Percentiles rank a stretch among this genome's conserved stretches.
These are phyloP conservation scores for Achaetomium macrosporum DNA, from an alignment of 2,329 filamentous ascomycete genomes.

Conservation along the genomic window DNA sequence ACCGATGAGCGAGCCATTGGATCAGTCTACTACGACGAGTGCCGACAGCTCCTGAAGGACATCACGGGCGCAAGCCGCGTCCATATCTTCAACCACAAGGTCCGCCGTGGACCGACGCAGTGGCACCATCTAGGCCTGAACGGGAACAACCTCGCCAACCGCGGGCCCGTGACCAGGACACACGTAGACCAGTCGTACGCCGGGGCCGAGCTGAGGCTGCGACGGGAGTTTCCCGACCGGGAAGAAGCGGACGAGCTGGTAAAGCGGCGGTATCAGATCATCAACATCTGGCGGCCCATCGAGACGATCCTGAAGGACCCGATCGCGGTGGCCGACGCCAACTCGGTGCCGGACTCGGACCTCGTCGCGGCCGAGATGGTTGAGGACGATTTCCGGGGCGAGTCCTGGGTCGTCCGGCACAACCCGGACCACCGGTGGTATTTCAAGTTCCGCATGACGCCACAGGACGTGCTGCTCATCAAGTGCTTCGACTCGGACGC, in stretches of 20 bases:
- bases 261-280: slow-evolving; percentile 35
- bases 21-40: slow-evolving; percentile 64
- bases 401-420: slow-evolving; percentile 36
- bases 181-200: slow-evolving; percentile 27
- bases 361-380: slow-evolving; percentile 34
- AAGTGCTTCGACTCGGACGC: slow-evolving; percentile 51
- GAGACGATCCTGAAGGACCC: slow-evolving; percentile 40
- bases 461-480: slow-evolving; percentile 48
- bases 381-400: slow-evolving; percentile 31
- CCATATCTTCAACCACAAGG: slow-evolving; percentile 28
- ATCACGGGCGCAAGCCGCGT: slow-evolving; percentile 28
- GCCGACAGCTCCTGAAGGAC: slow-evolving; percentile 57
- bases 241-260: slow-evolving; percentile 22
- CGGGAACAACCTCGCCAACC: slow-evolving; percentile 46
- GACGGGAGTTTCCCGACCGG: slow-evolving; percentile 14
- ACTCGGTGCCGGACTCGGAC: slow-evolving; percentile 34
- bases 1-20: slow-evolving; percentile 54
- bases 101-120: slow-evolving; percentile 28
- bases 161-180: slow-evolving; percentile 30
- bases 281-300: slow-evolving; percentile 45
- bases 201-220: slow-evolving; percentile 19
- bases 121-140: slow-evolving; percentile 62
- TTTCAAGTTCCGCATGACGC: slow-evolving; percentile 44
- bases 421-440: slow-evolving; percentile 43
- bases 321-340: slow-evolving; percentile 36